A percentile compares a stretch with the other conserved stretches of the same genome.
phyloP scores from a whole-genome alignment of 1,284 basidiomycete species.

The Papiliotrema flavescens region DNA sequence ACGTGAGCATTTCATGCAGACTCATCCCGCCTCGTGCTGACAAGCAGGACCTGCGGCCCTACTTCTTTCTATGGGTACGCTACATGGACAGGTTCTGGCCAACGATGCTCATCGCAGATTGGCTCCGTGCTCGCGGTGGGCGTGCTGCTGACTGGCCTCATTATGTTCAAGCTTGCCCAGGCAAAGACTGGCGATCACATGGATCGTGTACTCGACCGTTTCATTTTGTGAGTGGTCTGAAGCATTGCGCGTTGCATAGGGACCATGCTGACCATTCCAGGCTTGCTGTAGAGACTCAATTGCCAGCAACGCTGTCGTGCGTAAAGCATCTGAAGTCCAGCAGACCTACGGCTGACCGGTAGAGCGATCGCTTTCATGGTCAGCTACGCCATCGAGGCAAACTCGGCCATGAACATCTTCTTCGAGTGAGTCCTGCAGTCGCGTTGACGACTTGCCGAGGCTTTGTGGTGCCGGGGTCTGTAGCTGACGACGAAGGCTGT shows the following conservation, averaged over 20 bases:
- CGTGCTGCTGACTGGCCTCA: conserved; percentile 1
- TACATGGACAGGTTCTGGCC: neutral
- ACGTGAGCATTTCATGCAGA: too few relatives aligned
- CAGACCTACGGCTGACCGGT: neutral
- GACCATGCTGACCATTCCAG: neutral
- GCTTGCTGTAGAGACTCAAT: neutral
- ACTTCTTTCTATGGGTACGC: conserved; percentile 1
- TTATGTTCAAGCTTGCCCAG: neutral
- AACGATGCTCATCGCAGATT: neutral
- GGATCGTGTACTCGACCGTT: neutral
- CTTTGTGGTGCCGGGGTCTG: neutral
- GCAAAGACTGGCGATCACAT: neutral
- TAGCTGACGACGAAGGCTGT: neutral
- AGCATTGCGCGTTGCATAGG: too few relatives aligned
- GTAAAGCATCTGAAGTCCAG: neutral
- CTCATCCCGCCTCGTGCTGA: neutral
- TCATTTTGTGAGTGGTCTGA: neutral
- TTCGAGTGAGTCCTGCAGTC: conserved; percentile 1
- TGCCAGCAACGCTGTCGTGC: neutral
- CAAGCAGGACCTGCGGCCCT: neutral
- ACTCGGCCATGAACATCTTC: conserved; percentile 1
- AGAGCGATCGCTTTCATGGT: neutral
- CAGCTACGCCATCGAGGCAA: neutral
- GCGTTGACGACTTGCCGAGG: neutral
- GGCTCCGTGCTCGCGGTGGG: neutral